Evolutionary conservation across 2,329 filamentous ascomycete genomes (phyloP), one percentile per base, ranked within the genome.

Genomic region (Zymoseptoria pseudotritici): DNA sequence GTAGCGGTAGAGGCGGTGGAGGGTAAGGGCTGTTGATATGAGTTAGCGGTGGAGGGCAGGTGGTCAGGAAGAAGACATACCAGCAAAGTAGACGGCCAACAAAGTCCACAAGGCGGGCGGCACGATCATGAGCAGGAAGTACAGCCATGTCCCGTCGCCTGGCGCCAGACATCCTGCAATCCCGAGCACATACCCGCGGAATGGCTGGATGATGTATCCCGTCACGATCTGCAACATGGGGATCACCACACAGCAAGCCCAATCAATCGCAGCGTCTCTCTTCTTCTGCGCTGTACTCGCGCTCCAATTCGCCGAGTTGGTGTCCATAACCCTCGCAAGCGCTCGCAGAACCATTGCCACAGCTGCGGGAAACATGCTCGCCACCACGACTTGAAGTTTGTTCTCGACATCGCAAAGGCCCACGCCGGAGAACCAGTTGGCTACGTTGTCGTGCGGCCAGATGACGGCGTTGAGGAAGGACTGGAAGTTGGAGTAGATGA

Each of bases 351-450:
- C 82, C 68, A 85, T 83, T 22, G 79, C 73, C 8, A 85, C 69
- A 6, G 80, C 76, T 8, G 81, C 80, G 3, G 82, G 75, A 17
- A 84, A 71, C 1, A 79, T 83, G 0, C 83, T 76, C 19, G 77
- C 77, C 8, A 78, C 74, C 3, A 80, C 83, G 22, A 82, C 75
- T 60, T 81, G 77, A 36, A 89, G 67, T 62, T 86, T 84, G 57
- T 80, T 77, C 65, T 88, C 79, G 54, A 89, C 74, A 70, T 90
- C 86, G 72, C 87, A 90, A 60, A 86, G 80, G 2, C 79, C 80
- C 4, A 71, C 68, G 4, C 87, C 87, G 60, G 79, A 72, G 79
- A 80, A 89, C 80, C 82, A 85, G 5, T 74, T 70, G 0, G 67
- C 46, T 11, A 81, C 67, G 63, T 87, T 75, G 63, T 86, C 83